Evolutionary conservation across 1,284 basidiomycete species (phyloP), one percentile per base, ranked within the genome.

Genomic region (Boletellus sp.): DNA sequence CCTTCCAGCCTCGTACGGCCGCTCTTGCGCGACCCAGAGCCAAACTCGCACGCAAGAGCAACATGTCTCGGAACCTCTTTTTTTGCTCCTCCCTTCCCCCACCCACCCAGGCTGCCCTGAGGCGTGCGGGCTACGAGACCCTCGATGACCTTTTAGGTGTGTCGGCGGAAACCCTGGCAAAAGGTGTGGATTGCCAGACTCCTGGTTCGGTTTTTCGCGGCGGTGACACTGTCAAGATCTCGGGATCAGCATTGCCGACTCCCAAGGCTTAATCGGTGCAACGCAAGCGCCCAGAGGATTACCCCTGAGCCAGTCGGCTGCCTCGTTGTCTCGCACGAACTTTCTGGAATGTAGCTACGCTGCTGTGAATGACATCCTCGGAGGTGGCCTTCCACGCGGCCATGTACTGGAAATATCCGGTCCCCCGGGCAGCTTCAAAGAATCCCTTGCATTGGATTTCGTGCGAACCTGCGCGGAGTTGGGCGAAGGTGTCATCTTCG

Each of bases 341-440:
- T 63, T 59, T 48, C 64, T 47, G 37, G 35, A 48, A 48, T 68
- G 60, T 52, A 66, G 63, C n/a, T 79, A 73, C 56, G 48, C 59
- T 2, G 70, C 77, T 19, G 63, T 85, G 17, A 82, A 88, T 53
- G 63, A 63, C 21, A 59, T 87, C 4, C 70, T 88, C 8, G 72
- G 66, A 29, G 83, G 82, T 32, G 85, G 85, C 11, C 61, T 88
- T 39, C 66, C 68, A 41, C 71, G 69, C 49, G 82, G 84, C 9
- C 71, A 76, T 50, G 71, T 87, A 49, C 68, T 88, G 27, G 85
- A 88, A 66, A 67, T 88, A 56, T 84, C 82, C 36, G 85, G 86
- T 1, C 82, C 85, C 29, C 86, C 86, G 1, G 86, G 86, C 34
- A 75, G 76, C 38, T 73, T 76, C 10, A 87, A 84, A 55, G 82